Evolutionary conservation across 148 eudicot genomes (phyloP).

Genomic region (Silene conica): DNA sequence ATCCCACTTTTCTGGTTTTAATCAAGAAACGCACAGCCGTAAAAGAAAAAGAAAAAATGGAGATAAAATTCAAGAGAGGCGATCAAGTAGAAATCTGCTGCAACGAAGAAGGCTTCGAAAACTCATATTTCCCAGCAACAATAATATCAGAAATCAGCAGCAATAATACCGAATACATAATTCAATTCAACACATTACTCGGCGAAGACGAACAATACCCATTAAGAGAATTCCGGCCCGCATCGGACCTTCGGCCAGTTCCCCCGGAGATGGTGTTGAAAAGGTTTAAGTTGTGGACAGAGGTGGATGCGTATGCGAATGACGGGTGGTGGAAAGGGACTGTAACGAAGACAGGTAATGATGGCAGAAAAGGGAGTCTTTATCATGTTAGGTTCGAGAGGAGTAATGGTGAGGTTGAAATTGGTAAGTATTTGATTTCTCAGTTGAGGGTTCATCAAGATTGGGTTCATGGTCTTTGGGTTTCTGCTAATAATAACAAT

Average conservation of each 20-base stretch:
- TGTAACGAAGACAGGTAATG: neutral
- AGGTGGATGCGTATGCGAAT: constrained; percentile 6
- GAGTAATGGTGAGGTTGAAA: constrained; percentile 2
- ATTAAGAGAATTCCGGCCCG: constrained; percentile 12
- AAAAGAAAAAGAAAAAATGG: neutral
- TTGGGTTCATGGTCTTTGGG: constrained; percentile 12
- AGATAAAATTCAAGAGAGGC: constrained; percentile 16
- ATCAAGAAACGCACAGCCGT: neutral
- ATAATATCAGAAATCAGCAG: constrained; percentile 10
- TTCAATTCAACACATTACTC: constrained; percentile 26
- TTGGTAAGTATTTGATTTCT: neutral
- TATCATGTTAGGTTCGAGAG: constrained; percentile 9
- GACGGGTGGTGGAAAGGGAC: constrained; percentile 19
- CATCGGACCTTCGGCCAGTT: constrained; percentile 15
- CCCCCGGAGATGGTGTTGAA: neutral
- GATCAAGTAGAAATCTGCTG: constrained; percentile 28
- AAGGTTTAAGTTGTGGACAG: neutral
- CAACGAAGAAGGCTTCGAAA: constrained; percentile 24
- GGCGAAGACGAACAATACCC: constrained; percentile 13
- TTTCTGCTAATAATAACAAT: neutral
- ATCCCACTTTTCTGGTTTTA: neutral
- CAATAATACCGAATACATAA: constrained; percentile 2
- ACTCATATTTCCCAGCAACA: constrained; percentile 23
- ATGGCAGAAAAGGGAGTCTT: neutral
- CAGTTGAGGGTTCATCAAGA: constrained; percentile 15